Base-by-base conservation (phyloP, 208 protist species). In the Crithidia fasciculata region DNA sequence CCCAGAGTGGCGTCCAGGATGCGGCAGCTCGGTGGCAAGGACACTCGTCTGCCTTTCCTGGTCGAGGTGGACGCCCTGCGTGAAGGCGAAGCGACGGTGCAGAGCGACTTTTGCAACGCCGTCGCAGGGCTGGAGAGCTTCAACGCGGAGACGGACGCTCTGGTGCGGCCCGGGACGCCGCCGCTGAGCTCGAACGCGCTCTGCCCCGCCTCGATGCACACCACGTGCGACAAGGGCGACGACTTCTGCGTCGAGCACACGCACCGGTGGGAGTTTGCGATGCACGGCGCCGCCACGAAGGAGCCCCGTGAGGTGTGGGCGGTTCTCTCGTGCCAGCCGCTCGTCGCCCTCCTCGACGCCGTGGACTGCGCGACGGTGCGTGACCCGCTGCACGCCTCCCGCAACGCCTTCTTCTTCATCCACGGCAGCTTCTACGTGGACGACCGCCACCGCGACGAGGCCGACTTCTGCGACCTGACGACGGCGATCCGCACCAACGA, bases 341-440 rank as follows among this genome's bases (percentile, higher is more conserved):
- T 96, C 44, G 85, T 84, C 8, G 80, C 82, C 10, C 80, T 96
- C n/a, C 54, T 96, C 4, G 88, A 94, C 65, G 87, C 86, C 9
- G 75, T 96, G 59, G 76, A 83, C 66, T 95, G 91, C 49, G 19
- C 40, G 43, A 69, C 66, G 36, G 58, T 40, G n/a, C 65, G 67
- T 4, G 66, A 76, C 15, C 72, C 77, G 8, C 52, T 76, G 40
- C 74, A 68, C 45, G 72, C 70, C n/a, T 73, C 70, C 10, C 74
- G 45, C 69, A 90, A 93, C 65, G 80, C 84, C 28, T 95, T 96
- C 70, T 45, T 95, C n/a, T 94, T 93, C 76, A 88, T 96, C 56
- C 85, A 78, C 53, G 92, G 83, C 41, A 81, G 78, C 19, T 96
- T 96, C 57, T 96, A 94, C 71, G 72, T 96, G 50, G 89, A 96